A percentile compares a stretch with the other conserved stretches of the same genome.
Conservation (phyloP, 176 grass and related monocot genomes). For the Aegilops longissima region DNA sequence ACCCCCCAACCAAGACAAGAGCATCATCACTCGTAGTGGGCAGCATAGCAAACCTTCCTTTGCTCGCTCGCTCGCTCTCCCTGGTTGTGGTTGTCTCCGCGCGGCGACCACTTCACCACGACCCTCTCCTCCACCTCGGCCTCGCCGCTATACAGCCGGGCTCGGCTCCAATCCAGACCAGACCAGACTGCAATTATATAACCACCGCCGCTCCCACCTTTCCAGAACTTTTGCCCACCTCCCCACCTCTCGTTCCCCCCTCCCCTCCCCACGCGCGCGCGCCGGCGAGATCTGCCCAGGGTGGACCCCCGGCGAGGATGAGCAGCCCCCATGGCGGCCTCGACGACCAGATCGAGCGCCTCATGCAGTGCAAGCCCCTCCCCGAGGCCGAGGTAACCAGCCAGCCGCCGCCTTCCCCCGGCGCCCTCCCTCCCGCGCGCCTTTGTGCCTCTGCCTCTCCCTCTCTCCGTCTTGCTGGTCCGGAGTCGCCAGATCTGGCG, state of each 20-base stretch:
- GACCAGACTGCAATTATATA: conserved; percentile 46
- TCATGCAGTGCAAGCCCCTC: conserved; percentile 99
- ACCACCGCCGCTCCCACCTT: conserved; percentile 32
- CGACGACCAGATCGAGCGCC: conserved; percentile 92
- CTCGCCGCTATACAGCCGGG: background rate
- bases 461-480: background rate
- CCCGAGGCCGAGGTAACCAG: conserved; percentile 73
- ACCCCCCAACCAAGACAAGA: background rate
- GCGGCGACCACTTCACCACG: background rate
- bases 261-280: background rate
- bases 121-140: background rate
- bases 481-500: conserved; percentile 29
- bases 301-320: conserved; percentile 41
- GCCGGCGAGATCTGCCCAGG: conserved; percentile 61
- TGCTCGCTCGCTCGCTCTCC: background rate
- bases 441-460: too few relatives aligned
- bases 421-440: background rate
- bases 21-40: background rate
- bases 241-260: background rate
- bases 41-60: background rate
- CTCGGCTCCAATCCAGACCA: conserved; percentile 27
- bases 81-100: background rate
- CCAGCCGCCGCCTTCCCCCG: background rate
- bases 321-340: conserved; percentile 78
- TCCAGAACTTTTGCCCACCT: conserved; percentile 12